A percentile compares a stretch with the other conserved stretches of the same genome.
phyloP scores from a whole-genome alignment of 805 yeast species.

The Yarrowia sp. region DNA sequence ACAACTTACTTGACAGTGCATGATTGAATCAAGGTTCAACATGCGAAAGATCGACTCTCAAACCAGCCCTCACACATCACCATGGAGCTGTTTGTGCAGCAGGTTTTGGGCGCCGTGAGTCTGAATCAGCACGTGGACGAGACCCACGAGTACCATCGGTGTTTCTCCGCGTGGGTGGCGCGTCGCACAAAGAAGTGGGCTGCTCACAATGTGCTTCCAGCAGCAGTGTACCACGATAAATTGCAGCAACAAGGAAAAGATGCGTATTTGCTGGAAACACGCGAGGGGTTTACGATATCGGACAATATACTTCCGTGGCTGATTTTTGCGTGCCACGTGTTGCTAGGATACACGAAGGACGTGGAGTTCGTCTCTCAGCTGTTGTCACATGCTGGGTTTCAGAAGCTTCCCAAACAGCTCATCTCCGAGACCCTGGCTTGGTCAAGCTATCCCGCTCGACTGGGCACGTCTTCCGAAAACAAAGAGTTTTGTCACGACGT shows the following conservation, averaged over 20 bases:
- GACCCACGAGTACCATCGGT: not conserved
- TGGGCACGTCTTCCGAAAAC: not conserved
- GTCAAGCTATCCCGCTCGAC: slow-evolving; percentile 2
- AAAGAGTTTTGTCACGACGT: not conserved
- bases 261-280: not conserved
- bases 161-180: slow-evolving; percentile 15
- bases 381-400: not conserved
- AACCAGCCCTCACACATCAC: not conserved
- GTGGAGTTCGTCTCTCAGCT: not conserved
- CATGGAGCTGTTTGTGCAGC: slow-evolving; percentile 18
- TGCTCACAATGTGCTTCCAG: not conserved
- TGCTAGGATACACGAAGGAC: not conserved
- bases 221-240: not conserved
- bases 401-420: not conserved
- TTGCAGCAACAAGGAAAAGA: not conserved
- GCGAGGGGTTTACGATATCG: not conserved
- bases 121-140: slow-evolving; percentile 18
- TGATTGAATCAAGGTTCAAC: too few relatives aligned
- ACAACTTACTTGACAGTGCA: too few relatives aligned
- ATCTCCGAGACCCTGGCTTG: not conserved
- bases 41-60: not conserved
- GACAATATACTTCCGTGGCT: slow-evolving; percentile 13
- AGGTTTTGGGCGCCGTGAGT: slow-evolving; percentile 13
- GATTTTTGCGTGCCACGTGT: slow-evolving; percentile 4
- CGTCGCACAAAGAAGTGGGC: not conserved